Evolutionary conservation across 1,284 basidiomycete genomes (phyloP), one percentile per base, ranked within the genome.

Genomic region (Sporisorium reilianum): DNA sequence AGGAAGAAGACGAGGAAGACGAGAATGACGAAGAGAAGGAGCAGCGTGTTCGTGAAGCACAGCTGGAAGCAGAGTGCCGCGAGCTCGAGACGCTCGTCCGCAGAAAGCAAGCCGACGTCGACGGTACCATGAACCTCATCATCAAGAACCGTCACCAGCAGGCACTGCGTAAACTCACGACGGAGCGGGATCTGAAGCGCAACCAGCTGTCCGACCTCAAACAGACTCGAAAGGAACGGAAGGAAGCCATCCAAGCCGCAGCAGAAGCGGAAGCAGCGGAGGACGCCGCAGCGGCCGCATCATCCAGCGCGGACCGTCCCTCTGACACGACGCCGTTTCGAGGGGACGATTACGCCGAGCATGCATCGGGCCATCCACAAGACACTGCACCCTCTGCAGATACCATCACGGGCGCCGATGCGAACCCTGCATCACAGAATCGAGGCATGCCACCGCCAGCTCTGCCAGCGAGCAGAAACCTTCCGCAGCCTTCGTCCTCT

Each of bases 1-100:
- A 94, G 90, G 52, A 94, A 87, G 80, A 90, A 90, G 74, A 92
- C 85, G 2, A 91, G 87, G 51, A 82, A 64, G 64, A 81, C 45
- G 83, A 85, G 44, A 83, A 80, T 26, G 80, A 80, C 48, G 80
- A 79, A 34, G 77, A 80, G 60, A 75, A 78, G 49, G 83, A 84
- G 51, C 65, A 67, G 38, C 69, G 82, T 4, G 80, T 82, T 20
- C 77, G 83, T 48, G 80, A 83, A 63, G 72, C 77, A 28, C 83
- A 84, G 60, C 70, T 84, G 22, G 83, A 83, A 57, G 81, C 80
- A 3, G 82, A 84, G 49, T 82, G 79, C 48, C 67, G 74, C 30
- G 83, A 84, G 58, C 83, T 84, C 55, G 83, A 84, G 45, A 75
- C 72, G 36, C 68, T 83, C 32, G 75, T 84, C 22, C 77, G 75